Evolutionary conservation across 495 filamentous ascomycete species (phyloP), one percentile per base, ranked within the genome.

Genomic region (Hapsidospora chrysogenum): DNA sequence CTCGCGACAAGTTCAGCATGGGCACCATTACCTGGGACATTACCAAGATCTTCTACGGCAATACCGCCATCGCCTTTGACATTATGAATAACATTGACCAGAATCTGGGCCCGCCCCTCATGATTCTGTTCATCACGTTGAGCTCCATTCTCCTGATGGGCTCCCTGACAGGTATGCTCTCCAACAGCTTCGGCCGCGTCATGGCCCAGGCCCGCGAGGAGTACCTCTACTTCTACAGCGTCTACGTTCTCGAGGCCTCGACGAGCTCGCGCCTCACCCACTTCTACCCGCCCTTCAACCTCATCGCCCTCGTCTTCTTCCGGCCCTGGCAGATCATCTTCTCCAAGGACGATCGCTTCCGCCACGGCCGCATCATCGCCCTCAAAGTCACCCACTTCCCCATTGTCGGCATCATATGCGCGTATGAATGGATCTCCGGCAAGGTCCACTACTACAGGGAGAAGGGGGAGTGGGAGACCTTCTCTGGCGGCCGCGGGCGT

Each of bases 131-230:
- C 48, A 71, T 94, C 20, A 78, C 69, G 20, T 64, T 95, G 51
- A 89, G 81, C 41, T 92, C 89, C 42, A 84, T 93, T 36, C 66
- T 94, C 11, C 64, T 95, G 11, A 78, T 89, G 44, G 92, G 86
- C 27, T 87, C 81, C n/a, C 62, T 93, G 39, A 89, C 93, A 37
- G 85, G 80, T 64, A 73, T 94, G 56, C 72, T 95, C 42, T 87
- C 80, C 45, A 86, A 92, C 63, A 84, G 75, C 49, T 73, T 94
- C 44, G 80, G 76, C 27, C 82, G 80, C 51, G 84, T 94, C 51
- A 61, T 78, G 60, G 54, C 54, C 6, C 61, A 71, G 41, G 63
- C 67, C 10, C 80, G 78, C 38, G 81, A 87, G 53, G 82, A 87
- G 55, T 86, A 86, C 54, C 70, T 85, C 13, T 86, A 83, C 38